Evolutionary conservation across 73 alveolate genomes (phyloP).

Genomic region (Stentor roeselii): DNA sequence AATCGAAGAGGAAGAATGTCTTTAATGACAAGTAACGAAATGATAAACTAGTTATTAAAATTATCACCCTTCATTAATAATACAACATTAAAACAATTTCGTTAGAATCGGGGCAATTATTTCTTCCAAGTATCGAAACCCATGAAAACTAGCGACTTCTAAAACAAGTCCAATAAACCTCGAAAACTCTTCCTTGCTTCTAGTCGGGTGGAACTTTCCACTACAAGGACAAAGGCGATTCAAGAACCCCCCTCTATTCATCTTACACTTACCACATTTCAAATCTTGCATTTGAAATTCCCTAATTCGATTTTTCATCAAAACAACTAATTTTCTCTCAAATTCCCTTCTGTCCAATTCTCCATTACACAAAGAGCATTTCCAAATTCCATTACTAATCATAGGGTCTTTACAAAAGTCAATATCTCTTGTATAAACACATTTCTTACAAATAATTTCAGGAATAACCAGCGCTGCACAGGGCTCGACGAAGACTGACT

Average conservation of each 20-base stretch:
- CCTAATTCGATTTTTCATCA: conserved; percentile 65
- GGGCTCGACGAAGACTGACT: conserved; percentile 75
- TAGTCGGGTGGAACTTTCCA: conserved; percentile 35
- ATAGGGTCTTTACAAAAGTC: conserved; percentile 87
- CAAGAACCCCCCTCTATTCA: conserved; percentile 63
- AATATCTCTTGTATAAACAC: conserved; percentile 62
- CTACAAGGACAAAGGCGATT: conserved; percentile 49
- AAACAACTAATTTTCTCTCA: conserved; percentile 80
- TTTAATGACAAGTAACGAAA: too few species aligned
- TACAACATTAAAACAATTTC: too few species aligned
- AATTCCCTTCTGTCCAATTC: conserved; percentile 35
- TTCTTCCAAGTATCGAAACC: not conserved
- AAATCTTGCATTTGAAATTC: conserved; percentile 80
- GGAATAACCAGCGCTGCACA: conserved; percentile 72
- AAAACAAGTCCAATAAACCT: not conserved
- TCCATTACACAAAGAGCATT: conserved; percentile 65
- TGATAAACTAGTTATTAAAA: too few species aligned
- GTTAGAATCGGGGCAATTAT: too few species aligned
- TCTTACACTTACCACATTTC: conserved; percentile 79
- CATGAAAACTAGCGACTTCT: conserved; percentile 5
- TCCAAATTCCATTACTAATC: conserved; percentile 58
- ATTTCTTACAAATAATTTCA: conserved; percentile 78
- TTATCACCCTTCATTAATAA: too few species aligned
- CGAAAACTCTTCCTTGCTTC: not conserved
- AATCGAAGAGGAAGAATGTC: too few species aligned